Conservation (phyloP, 306 rosid species). For the Rubus idaeus region DNA sequence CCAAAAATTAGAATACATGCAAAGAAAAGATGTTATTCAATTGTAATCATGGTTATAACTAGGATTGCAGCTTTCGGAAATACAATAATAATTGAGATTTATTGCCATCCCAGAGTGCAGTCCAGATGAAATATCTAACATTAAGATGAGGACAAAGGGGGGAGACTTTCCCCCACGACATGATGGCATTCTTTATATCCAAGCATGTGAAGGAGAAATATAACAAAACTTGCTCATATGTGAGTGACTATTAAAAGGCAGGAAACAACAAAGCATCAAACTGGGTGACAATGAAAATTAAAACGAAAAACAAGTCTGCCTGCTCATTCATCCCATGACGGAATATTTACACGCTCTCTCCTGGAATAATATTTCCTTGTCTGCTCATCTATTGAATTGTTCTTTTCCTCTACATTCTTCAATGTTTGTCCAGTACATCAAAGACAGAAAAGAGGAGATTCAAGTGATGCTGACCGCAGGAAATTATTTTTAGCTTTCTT, state of each 20-base stretch:
- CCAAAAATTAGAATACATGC: slow-evolving; percentile 5
- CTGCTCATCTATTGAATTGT: neutral
- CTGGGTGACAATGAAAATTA: neutral
- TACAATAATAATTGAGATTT: neutral
- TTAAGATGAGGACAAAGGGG: neutral
- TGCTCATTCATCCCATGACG: too few species aligned
- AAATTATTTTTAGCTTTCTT: neutral
- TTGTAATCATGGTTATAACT: neutral
- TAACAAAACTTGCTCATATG: neutral
- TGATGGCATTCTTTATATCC: neutral
- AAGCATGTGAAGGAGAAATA: neutral
- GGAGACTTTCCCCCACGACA: neutral
- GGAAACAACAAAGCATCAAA: neutral
- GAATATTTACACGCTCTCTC: neutral
- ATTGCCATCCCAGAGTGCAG: neutral
- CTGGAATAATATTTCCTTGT: neutral
- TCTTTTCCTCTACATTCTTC: neutral
- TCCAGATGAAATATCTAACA: neutral
- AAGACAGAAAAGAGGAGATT: neutral
- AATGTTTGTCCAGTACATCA: neutral
- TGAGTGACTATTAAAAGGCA: neutral
- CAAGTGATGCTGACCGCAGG: neutral
- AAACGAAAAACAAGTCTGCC: neutral
- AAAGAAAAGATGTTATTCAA: neutral
- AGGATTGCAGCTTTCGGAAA: neutral